These are phyloP conservation scores for Pichia pseudocactophila DNA, from an alignment of 805 yeast genomes.

Conservation along the genomic window DNA sequence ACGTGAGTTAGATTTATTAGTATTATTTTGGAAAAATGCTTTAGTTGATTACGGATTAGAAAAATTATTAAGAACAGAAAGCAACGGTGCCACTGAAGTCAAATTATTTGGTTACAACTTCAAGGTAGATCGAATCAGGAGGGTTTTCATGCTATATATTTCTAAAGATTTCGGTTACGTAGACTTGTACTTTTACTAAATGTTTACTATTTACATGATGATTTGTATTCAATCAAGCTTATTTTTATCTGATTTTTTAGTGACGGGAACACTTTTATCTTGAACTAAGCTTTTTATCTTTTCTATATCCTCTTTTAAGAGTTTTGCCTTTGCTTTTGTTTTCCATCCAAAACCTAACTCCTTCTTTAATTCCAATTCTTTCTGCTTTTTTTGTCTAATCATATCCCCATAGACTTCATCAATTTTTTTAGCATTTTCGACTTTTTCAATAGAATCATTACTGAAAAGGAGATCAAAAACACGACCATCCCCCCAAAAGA, in stretches of 20 bases:
- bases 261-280: constrained; percentile 8
- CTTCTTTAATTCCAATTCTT: constrained; percentile 47
- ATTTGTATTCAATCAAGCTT: background rate
- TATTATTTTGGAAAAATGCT: constrained; percentile 20
- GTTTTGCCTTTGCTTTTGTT: constrained; percentile 37
- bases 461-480: constrained; percentile 78
- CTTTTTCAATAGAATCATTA: constrained; percentile 65
- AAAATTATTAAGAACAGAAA: constrained; percentile 2
- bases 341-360: constrained; percentile 53
- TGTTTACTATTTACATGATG: too few relatives aligned
- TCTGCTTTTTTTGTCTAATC: constrained; percentile 41
- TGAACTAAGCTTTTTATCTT: constrained; percentile 18
- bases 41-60: constrained; percentile 12
- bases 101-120: constrained; percentile 24
- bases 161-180: constrained; percentile 16
- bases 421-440: constrained; percentile 41
- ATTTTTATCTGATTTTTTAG: constrained; percentile 1
- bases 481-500: constrained; percentile 90
- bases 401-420: constrained; percentile 26
- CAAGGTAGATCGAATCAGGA: constrained; percentile 10
- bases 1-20: constrained; percentile 14
- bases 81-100: constrained; percentile 7
- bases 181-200: constrained; percentile 17
- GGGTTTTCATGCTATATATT: constrained; percentile 17
- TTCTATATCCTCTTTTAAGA: constrained; percentile 36